Conservation (phyloP, 106 monocot genomes). For the Gastrodia elata region DNA sequence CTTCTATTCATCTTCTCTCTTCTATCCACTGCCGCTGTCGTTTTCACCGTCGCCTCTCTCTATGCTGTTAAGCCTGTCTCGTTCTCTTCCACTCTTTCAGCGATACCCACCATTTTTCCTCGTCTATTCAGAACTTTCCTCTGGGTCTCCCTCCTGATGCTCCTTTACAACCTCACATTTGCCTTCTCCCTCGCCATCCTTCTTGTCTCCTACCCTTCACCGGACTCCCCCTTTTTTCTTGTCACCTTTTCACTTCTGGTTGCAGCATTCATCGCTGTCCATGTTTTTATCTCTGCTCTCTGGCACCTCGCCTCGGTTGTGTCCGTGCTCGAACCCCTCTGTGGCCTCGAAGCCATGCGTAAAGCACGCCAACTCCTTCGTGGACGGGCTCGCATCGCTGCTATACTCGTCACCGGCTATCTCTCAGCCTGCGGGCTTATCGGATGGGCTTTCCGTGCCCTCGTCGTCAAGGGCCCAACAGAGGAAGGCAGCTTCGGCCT, state of each 20-base stretch:
- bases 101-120: slow-evolving; percentile 16
- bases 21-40: slow-evolving; percentile 62
- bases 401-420: slow-evolving; percentile 30
- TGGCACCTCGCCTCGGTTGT: slow-evolving; percentile 89
- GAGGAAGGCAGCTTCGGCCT: slow-evolving; percentile 33
- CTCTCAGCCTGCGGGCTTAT: slow-evolving; percentile 37
- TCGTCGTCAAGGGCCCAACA: slow-evolving; percentile 40
- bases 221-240: slow-evolving; percentile 13
- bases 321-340: slow-evolving; percentile 65
- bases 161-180: slow-evolving; percentile 21
- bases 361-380: slow-evolving; percentile 56
- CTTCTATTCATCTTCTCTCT: slow-evolving; percentile 34
- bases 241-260: slow-evolving; percentile 19
- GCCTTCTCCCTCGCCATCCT: slow-evolving; percentile 16
- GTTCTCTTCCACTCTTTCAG: slow-evolving; percentile 36
- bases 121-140: slow-evolving; percentile 10
- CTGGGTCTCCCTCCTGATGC: slow-evolving; percentile 11
- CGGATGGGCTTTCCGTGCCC: slow-evolving; percentile 27
- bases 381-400: slow-evolving; percentile 36
- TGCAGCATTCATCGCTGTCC: slow-evolving; percentile 36
- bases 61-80: slow-evolving; percentile 48
- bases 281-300: slow-evolving; percentile 56
- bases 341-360: slow-evolving; percentile 59
- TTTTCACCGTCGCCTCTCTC: slow-evolving; percentile 66
- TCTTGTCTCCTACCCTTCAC: slow-evolving; percentile 12